Evolutionary conservation across 164 flowering plant species (phyloP), one percentile per base, ranked within the genome.

Genomic region (Sedum album): DNA sequence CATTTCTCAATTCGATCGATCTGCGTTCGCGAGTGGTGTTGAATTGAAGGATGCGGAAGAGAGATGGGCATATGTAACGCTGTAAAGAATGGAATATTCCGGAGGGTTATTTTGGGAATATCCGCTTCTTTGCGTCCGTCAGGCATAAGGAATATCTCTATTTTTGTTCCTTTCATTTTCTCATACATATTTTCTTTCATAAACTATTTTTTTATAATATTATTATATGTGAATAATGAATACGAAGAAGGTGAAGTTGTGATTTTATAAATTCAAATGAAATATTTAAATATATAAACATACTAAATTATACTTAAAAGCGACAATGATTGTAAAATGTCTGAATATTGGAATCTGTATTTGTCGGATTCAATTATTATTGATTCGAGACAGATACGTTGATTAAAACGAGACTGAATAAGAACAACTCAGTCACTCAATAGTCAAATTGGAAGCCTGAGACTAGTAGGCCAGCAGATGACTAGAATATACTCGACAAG

Each of bases 101-200:
- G 82, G 76, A 28, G 55, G 73, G 67, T 30, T 51, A 51, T n/a
- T 28, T n/a, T 51, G 68, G 75, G 88, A 82, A 84, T 85, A 85
- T 85, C 80, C 88, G 46, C 36, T 67, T 55, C 20, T 46, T 66
- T 39, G 51, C 35, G 31, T 41, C 4, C 46, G 20, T 20, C 28
- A 67, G 30, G 70, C 81, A 51, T n/a, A n/a, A 7, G 10, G 68
- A 39, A 66, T 66, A 66, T 66, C 68, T 66, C 53, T 7, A 73
- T 79, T 77, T 79, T 77, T 74, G 80, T 84, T 82, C 87, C 80
- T 15, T 73, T 48, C 15, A 26, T 1, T n/a, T 21, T 51, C n/a
- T n/a, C n/a, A n/a, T n/a, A n/a, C n/a, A n/a, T n/a, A n/a, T 51
- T 51, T 6, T 23, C 23, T 36, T 66, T 26, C 33, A 18, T n/a